phyloP scores from a whole-genome alignment of 2,329 filamentous ascomycete species.

The Trichoderma asperellum region DNA sequence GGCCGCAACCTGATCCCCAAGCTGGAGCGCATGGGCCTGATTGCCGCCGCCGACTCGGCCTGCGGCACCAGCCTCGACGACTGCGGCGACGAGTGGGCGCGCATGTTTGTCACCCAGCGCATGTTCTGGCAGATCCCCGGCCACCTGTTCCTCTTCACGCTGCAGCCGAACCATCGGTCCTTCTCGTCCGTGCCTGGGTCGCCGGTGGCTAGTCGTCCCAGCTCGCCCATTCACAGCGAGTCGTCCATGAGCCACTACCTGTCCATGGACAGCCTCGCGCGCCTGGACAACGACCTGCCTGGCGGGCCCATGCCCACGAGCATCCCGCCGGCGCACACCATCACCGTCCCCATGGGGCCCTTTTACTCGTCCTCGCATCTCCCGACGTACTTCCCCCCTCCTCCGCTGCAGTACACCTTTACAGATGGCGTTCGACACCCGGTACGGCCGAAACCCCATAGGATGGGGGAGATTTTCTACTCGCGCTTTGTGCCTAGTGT shows the following conservation, averaged over 20 bases:
- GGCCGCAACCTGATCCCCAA: slow-evolving; percentile 83
- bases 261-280: slow-evolving; percentile 31
- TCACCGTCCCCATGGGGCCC: slow-evolving; percentile 61
- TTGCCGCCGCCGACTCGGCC: slow-evolving; percentile 73
- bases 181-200: slow-evolving; percentile 52
- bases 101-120: slow-evolving; percentile 79
- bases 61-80: slow-evolving; percentile 69
- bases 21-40: slow-evolving; percentile 89
- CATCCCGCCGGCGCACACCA: slow-evolving; percentile 41
- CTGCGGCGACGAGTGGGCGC: slow-evolving; percentile 68
- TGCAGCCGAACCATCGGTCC: slow-evolving; percentile 59
- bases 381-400: slow-evolving; percentile 87
- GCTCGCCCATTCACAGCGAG: slow-evolving; percentile 52
- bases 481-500: slow-evolving; percentile 82
- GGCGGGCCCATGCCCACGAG: slow-evolving; percentile 45
- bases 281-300: slow-evolving; percentile 45
- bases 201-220: slow-evolving; percentile 57
- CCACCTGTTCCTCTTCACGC: slow-evolving; percentile 83
- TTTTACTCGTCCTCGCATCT: slow-evolving; percentile 84
- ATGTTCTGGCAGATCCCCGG: slow-evolving; percentile 94
- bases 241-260: slow-evolving; percentile 35
- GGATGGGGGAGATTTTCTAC: slow-evolving; percentile 91
- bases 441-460: slow-evolving; percentile 81
- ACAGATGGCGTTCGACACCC: slow-evolving; percentile 84
- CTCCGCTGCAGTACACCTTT: slow-evolving; percentile 78